Base-by-base conservation (phyloP, 345 rosid genomes). In the Noccaea caerulescens region DNA sequence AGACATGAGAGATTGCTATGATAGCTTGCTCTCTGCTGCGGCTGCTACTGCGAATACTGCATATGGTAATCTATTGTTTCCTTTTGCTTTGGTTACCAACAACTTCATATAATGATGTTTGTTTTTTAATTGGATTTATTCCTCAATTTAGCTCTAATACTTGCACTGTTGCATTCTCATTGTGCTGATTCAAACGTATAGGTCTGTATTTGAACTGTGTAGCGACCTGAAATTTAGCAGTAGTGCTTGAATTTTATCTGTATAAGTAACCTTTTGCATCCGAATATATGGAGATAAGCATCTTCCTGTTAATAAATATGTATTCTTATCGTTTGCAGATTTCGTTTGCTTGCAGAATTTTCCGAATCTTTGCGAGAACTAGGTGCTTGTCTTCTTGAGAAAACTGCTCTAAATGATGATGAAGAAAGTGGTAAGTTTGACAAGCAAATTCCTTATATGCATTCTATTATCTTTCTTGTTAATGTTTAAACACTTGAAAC, bases 1-100 rank as follows among this genome's bases (percentile, higher is more conserved):
- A 25, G 92, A 89, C 66, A 94, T 94, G 89, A 91, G 84, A 81
- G 84, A 88, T 75, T 89, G 96, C 85, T 94, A 91, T 52, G 97
- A 94, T 77, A 83, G 91, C 76, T 86, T 94, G 72, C 93, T 94
- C 73, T 81, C 91, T 72, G 93, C 96, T 4, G 99, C 98, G 5
- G 96, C 99, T 9, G 97, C 98, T n/a, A 83, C 95, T n/a, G 93
- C 88, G 0, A 94, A 91, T 64, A 81, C 92, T 80, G 95, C 90
- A 52, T 94, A 83, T 58, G 97, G 99, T 94, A 80, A 44, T 43
- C 38, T 38, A 16, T 36, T 45, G 11, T 34, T 34, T 63, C 9
- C 43, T 18, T 70, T 37, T 50, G 8, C 45, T 42, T 53, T 37
- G 45, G 7, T 63, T 11, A 52, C 25, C 33, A 7, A 2, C n/a